Percentiles rank a stretch among this genome's conserved stretches.
These are phyloP conservation scores for Fraxinus baroniana DNA, from an alignment of 305 asterid species.

Conservation along the genomic window DNA sequence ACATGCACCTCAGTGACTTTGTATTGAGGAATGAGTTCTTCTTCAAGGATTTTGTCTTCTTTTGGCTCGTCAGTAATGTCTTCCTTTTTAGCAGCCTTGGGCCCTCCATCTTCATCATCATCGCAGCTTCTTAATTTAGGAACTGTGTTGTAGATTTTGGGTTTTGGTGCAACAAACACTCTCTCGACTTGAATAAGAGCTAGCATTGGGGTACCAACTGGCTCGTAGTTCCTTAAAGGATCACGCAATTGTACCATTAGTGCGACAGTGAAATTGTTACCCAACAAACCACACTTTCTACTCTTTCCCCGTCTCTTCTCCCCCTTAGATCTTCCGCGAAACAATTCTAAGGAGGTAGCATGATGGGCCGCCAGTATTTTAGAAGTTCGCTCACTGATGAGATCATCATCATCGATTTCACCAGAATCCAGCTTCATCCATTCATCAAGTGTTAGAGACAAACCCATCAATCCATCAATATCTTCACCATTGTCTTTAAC, in stretches of 20 bases:
- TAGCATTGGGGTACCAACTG: slow-evolving; percentile 96
- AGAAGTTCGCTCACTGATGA: slow-evolving; percentile 67
- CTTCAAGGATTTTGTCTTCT: slow-evolving; percentile 48
- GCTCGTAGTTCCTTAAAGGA: slow-evolving; percentile 81
- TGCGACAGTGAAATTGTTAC: slow-evolving; percentile 91
- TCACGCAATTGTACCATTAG: slow-evolving; percentile 96
- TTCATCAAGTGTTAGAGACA: slow-evolving; percentile 86
- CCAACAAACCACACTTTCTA: slow-evolving; percentile 72
- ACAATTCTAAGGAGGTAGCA: slow-evolving; percentile 62
- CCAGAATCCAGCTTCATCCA: slow-evolving; percentile 99
- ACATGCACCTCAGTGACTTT: slow-evolving; percentile 83
- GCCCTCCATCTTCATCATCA: slow-evolving; percentile 30
- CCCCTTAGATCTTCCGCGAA: slow-evolving; percentile 67
- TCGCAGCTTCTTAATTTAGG: slow-evolving; percentile 33
- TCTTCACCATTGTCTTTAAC: slow-evolving; percentile 67
- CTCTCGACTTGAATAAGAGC: slow-evolving; percentile 95
- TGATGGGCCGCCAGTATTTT: slow-evolving; percentile 90
- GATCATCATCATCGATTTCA: slow-evolving; percentile 71
- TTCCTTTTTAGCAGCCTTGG: slow-evolving; percentile 24
- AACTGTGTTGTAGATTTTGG: slow-evolving; percentile 68
- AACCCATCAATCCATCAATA: slow-evolving; percentile 87
- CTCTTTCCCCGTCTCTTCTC: slow-evolving; percentile 75
- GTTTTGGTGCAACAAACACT: slow-evolving; percentile 82
- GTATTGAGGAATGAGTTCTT: slow-evolving; percentile 57
- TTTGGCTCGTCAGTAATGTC: slow-evolving; percentile 36